These are phyloP conservation scores for Dicorynia guianensis DNA, from an alignment of 306 rosid species.

Conservation along the genomic window DNA sequence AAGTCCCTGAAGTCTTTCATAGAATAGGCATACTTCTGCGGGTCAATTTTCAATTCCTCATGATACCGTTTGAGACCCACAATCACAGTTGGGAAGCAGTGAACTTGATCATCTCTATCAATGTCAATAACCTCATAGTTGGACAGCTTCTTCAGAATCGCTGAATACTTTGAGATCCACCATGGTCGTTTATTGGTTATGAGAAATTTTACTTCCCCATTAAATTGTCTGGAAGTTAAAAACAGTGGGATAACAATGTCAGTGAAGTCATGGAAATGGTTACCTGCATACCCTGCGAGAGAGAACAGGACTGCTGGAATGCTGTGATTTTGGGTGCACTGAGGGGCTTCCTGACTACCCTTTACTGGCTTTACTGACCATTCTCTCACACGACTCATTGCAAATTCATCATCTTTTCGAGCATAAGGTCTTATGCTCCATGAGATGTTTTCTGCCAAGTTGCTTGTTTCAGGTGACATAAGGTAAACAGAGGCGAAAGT, in stretches of 20 bases:
- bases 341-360: constrained; percentile 39
- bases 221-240: constrained; percentile 64
- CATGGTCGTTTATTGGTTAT: constrained; percentile 52
- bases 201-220: constrained; percentile 79
- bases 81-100: constrained; percentile 76
- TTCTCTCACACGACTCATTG: constrained; percentile 60
- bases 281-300: constrained; percentile 73
- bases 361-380: constrained; percentile 64
- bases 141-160: constrained; percentile 61
- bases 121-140: constrained; percentile 61
- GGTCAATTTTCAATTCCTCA: constrained; percentile 70
- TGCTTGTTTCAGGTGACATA: constrained; percentile 44
- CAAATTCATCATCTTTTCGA: constrained; percentile 57
- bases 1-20: constrained; percentile 77
- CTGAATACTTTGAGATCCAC: constrained; percentile 62
- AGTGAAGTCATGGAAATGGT: constrained; percentile 88
- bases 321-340: constrained; percentile 59
- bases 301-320: constrained; percentile 83
- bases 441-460: constrained; percentile 49
- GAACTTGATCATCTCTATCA: constrained; percentile 64
- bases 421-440: constrained; percentile 82
- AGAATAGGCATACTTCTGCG: constrained; percentile 59
- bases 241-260: constrained; percentile 78
- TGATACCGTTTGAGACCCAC: constrained; percentile 71
- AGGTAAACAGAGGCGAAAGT: constrained; percentile 60